Evolutionary conservation across 768 basidiomycete species (phyloP).

Genomic region (Leccinum imitatum): DNA sequence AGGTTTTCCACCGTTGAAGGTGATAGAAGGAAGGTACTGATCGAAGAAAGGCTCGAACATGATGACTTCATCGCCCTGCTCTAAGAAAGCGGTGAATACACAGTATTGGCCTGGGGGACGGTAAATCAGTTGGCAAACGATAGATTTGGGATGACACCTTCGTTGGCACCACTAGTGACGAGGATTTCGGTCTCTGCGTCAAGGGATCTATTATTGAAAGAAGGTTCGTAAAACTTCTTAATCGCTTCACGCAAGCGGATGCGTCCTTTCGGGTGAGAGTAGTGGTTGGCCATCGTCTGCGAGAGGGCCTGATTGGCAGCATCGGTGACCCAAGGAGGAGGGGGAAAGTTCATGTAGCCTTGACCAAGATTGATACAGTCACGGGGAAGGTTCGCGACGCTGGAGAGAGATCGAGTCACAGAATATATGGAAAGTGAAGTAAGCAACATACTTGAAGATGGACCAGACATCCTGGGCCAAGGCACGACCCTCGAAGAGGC

Average conservation of each 20-base stretch:
- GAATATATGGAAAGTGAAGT: not conserved
- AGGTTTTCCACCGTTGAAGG: slow-evolving; percentile 91
- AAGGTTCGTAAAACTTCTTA: slow-evolving; percentile 70
- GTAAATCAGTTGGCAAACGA: slow-evolving; percentile 3
- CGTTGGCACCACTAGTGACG: slow-evolving; percentile 95
- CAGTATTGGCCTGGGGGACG: slow-evolving; percentile 73
- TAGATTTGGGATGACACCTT: slow-evolving; percentile 52
- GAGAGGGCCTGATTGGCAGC: slow-evolving; percentile 71
- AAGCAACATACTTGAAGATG: slow-evolving; percentile 67
- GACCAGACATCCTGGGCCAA: slow-evolving; percentile 88
- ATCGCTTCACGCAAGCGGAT: slow-evolving; percentile 87
- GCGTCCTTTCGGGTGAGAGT: slow-evolving; percentile 89
- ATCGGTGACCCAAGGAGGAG: slow-evolving; percentile 75
- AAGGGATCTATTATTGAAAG: slow-evolving; percentile 65
- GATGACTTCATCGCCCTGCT: slow-evolving; percentile 94
- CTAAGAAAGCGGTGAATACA: slow-evolving; percentile 88
- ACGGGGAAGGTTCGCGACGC: slow-evolving; percentile 81
- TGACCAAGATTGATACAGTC: slow-evolving; percentile 97
- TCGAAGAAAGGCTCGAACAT: slow-evolving; percentile 99
- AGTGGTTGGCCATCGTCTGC: slow-evolving; percentile 71
- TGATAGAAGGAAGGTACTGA: slow-evolving; percentile 89
- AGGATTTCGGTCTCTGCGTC: slow-evolving; percentile 87
- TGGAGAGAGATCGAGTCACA: slow-evolving; percentile 29
- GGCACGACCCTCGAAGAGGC: slow-evolving; percentile 73
- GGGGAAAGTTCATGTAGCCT: slow-evolving; percentile 92